These are phyloP conservation scores for Xylaria longipes DNA, from an alignment of 495 filamentous ascomycete genomes.

Conservation along the genomic window DNA sequence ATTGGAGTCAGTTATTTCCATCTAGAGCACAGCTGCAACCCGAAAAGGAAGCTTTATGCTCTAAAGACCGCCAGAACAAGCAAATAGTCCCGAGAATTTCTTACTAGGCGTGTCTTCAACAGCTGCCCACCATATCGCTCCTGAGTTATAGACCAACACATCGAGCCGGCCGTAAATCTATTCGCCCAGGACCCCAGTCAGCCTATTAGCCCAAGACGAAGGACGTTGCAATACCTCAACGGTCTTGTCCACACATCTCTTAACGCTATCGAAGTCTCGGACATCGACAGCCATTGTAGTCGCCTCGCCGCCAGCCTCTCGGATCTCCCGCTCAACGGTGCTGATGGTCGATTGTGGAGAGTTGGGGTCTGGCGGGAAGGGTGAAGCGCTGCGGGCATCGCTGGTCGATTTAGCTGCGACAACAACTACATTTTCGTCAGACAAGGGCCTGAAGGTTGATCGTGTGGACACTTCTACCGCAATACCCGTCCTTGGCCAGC, in stretches of 20 bases:
- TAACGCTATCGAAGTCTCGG: constrained; percentile 66
- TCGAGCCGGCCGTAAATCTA: constrained; percentile 69
- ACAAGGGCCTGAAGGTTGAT: background rate
- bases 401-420: constrained; percentile 82
- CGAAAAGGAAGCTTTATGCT: background rate
- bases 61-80: background rate
- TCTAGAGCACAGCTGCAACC: background rate
- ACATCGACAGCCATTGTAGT: constrained; percentile 75
- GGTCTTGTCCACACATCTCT: constrained; percentile 65
- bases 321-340: constrained; percentile 83
- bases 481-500: constrained; percentile 68
- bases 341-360: constrained; percentile 78
- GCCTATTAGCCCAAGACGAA: background rate
- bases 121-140: constrained; percentile 86
- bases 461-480: constrained; percentile 53
- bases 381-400: constrained; percentile 57
- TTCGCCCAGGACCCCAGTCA: background rate
- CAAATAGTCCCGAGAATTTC: background rate
- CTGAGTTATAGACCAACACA: constrained; percentile 81
- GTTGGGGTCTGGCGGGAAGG: constrained; percentile 86
- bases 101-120: constrained; percentile 69
- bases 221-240: constrained; percentile 52
- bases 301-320: constrained; percentile 66
- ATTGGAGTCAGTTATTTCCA: background rate
- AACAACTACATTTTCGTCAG: constrained; percentile 62